phyloP scores from a whole-genome alignment of 768 basidiomycete species.

The Russula earlei region DNA sequence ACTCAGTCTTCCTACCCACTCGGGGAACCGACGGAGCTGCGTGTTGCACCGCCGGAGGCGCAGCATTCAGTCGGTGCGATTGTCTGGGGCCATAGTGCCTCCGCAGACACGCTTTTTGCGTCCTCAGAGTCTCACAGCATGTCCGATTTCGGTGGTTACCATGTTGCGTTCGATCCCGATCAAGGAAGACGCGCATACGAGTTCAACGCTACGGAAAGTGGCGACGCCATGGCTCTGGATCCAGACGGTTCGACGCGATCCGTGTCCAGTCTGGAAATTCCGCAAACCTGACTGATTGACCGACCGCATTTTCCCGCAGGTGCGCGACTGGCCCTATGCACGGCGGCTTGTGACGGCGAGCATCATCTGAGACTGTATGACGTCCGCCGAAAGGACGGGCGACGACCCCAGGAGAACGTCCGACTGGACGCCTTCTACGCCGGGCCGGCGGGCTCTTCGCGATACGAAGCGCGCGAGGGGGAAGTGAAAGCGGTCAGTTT shows the following conservation, averaged over 20 bases:
- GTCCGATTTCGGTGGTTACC: conserved; percentile 9
- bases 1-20: neutral
- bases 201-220: conserved; percentile 10
- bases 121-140: conserved; percentile 16
- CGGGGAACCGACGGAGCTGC: conserved; percentile 6
- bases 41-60: conserved; percentile 4
- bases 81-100: conserved; percentile 10
- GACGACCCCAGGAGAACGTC: neutral
- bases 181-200: neutral
- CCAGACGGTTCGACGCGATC: conserved; percentile 5
- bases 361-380: conserved; percentile 15
- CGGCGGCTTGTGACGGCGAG: neutral
- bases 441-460: too few relatives aligned
- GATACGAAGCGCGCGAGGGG: neutral
- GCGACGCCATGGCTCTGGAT: conserved; percentile 18
- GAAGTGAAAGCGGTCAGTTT: conserved; percentile 16
- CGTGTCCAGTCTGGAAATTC: neutral
- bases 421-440: neutral
- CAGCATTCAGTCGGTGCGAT: conserved; percentile 14
- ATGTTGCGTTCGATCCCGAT: conserved; percentile 13
- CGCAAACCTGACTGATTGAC: too few relatives aligned
- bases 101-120: conserved; percentile 14
- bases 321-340: conserved; percentile 12
- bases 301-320: neutral
- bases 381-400: conserved; percentile 5